A percentile compares a stretch with the other conserved stretches of the same genome.
Evolutionary conservation across 495 filamentous ascomycete species (phyloP).

Genomic region (Neurospora sp.): DNA sequence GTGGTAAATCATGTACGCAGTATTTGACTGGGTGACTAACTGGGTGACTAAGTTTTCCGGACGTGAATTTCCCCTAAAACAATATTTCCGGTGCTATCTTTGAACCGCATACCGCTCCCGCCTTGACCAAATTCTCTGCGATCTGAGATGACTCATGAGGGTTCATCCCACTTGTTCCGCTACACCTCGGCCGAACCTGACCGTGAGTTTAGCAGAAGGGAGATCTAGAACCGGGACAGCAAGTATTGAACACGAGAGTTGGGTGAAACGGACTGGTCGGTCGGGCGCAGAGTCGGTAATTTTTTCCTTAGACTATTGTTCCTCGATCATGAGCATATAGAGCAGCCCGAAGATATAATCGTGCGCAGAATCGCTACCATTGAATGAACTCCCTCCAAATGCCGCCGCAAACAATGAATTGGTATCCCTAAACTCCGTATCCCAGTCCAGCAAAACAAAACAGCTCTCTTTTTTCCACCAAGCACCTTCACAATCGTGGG

Average conservation of each 20-base stretch:
- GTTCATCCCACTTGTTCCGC: not conserved
- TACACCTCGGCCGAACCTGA: not conserved
- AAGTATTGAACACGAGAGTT: not conserved
- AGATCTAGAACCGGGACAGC: not conserved
- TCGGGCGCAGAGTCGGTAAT: not conserved
- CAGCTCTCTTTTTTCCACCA: constrained; percentile 1
- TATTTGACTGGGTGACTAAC: not conserved
- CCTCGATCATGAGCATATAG: not conserved
- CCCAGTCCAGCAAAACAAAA: constrained; percentile 1
- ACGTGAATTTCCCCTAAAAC: not conserved
- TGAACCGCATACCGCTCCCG: not conserved
- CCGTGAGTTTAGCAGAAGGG: not conserved
- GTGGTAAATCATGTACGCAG: not conserved
- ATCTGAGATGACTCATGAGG: not conserved
- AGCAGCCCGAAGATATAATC: not conserved
- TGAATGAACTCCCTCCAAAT: not conserved
- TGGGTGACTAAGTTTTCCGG: not conserved
- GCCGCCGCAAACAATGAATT: not conserved
- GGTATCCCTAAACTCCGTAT: constrained; percentile 7
- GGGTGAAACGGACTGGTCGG: not conserved
- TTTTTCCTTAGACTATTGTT: not conserved
- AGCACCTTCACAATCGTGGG: constrained; percentile 3
- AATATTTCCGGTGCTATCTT: not conserved
- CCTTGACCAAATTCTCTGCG: not conserved
- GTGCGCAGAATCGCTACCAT: not conserved